Evolutionary conservation across 306 rosid genomes (phyloP), one percentile per base, ranked within the genome.

Genomic region (Quercus mongolica): DNA sequence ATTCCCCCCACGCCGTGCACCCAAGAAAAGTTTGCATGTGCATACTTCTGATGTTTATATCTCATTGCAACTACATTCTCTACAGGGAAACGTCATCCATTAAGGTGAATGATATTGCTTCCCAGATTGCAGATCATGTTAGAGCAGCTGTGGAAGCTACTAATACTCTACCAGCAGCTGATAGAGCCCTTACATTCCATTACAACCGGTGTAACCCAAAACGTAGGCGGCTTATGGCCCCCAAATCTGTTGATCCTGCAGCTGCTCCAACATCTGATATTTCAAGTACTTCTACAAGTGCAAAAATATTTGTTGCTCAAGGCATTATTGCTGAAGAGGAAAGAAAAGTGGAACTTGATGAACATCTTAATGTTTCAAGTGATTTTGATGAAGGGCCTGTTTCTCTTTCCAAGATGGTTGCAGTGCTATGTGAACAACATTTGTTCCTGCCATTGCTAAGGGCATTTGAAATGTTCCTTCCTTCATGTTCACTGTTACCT

Each of bases 391-490:
- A 94, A 76, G 96, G 89, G 77, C 89, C 90, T 69, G 88, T 75
- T 78, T 87, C 94, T 74, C 91, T 94, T 67, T 79, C 95, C 77
- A 92, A 92, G 94, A 92, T 94, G 99, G 97, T 94, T 76, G 93
- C 95, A 51, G 97, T 94, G 81, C 97, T 92, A 74, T 94, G 99
- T 74, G 96, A 90, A 75, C 97, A 94, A 74, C 89, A 86, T 57
- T 83, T 94, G 76, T 94, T 91, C 83, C 83, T 90, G 90, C 97
- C 99, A 76, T 82, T 94, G 90, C 88, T 92, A 56, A 92, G 95
- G 91, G 97, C 99, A 14, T 94, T 94, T 79, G 97, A 91, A 80
- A 92, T 90, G 99, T 94, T 94, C 88, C 97, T 94, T 85, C 99
- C 99, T 49, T 94, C 99, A 33, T 91, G 97, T 83, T 89, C 97